Conservation (phyloP, 2,329 filamentous ascomycete species). For the Coniochaeta hoffmannii region DNA sequence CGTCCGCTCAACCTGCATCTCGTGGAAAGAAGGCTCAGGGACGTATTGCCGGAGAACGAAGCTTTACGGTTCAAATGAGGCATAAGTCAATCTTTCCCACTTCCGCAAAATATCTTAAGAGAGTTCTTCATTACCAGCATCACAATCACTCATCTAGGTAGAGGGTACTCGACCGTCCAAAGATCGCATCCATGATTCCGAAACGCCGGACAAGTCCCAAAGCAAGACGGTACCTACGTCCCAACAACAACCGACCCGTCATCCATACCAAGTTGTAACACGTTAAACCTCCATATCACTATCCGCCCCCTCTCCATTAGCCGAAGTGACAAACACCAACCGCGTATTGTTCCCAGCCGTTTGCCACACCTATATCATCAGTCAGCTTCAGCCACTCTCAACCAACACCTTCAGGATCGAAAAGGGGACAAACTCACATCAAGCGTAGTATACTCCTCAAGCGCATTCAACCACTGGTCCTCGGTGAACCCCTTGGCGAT, state of each 20-base stretch:
- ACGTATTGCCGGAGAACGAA: too few relatives aligned
- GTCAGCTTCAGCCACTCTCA: conserved; percentile 26
- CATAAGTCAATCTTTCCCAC: too few relatives aligned
- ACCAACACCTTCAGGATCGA: neutral
- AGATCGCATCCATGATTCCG: neutral
- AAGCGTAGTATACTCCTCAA: conserved; percentile 82
- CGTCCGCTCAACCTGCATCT: too few relatives aligned
- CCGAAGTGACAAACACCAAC: conserved; percentile 61
- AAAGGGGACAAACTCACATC: conserved; percentile 63
- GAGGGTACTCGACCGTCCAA: neutral
- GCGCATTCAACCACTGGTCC: conserved; percentile 78
- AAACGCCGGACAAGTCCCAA: neutral
- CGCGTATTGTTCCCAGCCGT: conserved; percentile 62
- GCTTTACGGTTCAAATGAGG: too few relatives aligned
- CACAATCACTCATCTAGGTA: neutral
- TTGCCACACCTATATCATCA: conserved; percentile 63
- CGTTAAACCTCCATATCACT: neutral
- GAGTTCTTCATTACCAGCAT: neutral
- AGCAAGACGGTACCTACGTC: neutral
- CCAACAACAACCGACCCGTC: neutral
- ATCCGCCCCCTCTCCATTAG: conserved; percentile 32
- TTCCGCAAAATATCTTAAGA: too few relatives aligned
- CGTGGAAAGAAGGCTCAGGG: too few relatives aligned
- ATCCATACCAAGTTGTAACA: neutral
- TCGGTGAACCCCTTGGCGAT: conserved; percentile 95